Evolutionary conservation across 805 yeast species (phyloP), one percentile per base, ranked within the genome.

Genomic region (Brettanomyces nanus): DNA sequence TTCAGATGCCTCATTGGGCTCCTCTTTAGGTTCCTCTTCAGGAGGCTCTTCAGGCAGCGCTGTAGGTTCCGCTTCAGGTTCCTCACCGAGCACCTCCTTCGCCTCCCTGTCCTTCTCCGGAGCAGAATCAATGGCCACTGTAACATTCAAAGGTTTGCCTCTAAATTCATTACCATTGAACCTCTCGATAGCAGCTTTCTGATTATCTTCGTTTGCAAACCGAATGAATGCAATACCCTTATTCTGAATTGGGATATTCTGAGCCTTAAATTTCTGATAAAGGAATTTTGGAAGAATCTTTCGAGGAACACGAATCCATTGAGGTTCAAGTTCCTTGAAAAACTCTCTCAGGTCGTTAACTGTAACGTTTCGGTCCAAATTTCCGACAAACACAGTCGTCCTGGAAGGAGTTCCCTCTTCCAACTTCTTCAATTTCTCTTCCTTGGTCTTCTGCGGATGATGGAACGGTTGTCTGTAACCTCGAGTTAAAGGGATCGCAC

Each of bases 151-250:
- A 35, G 66, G 68, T 57, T 84, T 73, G 36, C 82, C 95, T 43
- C 75, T 74, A 48, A 81, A 62, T 37, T 68, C 71, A 51, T 68
- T 69, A 37, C 86, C 94, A 45, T 81, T 71, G 58, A 78, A 77
- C 51, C 75, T 73, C 27, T 68, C 75, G 43, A 85, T 63, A 14
- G 75, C 77, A 46, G 57, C 46, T 53, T 62, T 56, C 53, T 74
- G 79, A 26, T 53, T 47, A 38, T 68, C 74, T 42, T 69, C 69
- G 45, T 51, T 50, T 25, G 64, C 53, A 45, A 78, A 72, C 49
- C 67, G 73, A 39, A 75, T 74, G 57, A 78, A 78, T 4, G 81
- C 84, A 56, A 73, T 75, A 31, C 87, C 87, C 52, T 73, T 74
- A 47, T 74, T 75, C 51, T 62, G 69, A 39, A 74, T 61, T 43